Base-by-base conservation (phyloP, 1,139 yeast genomes). In the Candida anutae region DNA sequence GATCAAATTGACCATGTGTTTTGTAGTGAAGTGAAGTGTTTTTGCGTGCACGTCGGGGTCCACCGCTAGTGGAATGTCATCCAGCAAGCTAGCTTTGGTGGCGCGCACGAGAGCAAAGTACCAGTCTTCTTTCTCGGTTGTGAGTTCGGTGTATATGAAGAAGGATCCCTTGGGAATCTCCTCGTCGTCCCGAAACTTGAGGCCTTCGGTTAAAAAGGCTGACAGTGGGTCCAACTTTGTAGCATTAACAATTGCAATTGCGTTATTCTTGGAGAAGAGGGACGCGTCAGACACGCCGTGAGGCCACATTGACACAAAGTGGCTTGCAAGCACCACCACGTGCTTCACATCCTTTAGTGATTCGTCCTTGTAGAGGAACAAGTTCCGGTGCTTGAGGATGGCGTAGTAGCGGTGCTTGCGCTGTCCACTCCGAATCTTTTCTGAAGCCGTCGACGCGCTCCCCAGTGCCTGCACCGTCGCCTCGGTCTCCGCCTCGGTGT, bases 61-160 rank as follows among this genome's bases (percentile, higher is more conserved):
- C 12, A 58, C 36, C 3, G 37, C 30, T 4, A 28, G 30, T 17
- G 33, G 34, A 22, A 34, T 30, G 13, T 28, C 30, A 6, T 29
- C 29, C 13, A 29, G 28, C 6, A 35, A 34, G 1, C 61, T 44
- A 3, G 87, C 77, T 37, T 79, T 80, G 0, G 93, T 74, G 1
- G 93, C 90, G 33, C 77, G 61, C n/a, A 88, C 66, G 32, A 88
- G 60, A 2, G 84, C 76, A 53, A 85, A 85, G 50, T 88, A 88
- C 83, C 95, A 79, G 48, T 87, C 95, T 50, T 88, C 98, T 46
- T 90, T 88, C 26, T 80, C 88, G 28, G 69, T 69, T 38, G 85
- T 83, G 27, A 74, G 67, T 43, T 84, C 94, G 28, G 80, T 73
- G 48, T 85, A 84, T 2, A 88, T 54, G 53, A 69, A 90, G 43